Evolutionary conservation across 257 asterid species (phyloP), one percentile per base, ranked within the genome.

Genomic region (Gentiana straminea): DNA sequence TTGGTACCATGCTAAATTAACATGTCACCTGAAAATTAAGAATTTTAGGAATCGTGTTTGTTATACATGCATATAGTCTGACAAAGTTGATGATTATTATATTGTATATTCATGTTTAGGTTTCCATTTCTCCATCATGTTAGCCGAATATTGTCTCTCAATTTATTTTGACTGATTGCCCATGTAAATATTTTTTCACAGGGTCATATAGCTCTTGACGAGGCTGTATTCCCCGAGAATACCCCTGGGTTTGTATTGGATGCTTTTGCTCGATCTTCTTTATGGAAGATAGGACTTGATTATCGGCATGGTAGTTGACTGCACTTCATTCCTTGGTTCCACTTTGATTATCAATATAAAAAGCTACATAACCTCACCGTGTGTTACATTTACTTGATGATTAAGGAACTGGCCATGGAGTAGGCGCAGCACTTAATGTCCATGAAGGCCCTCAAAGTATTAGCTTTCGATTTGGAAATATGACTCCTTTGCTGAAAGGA

Each of bases 381-480:
- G 51, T 49, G 50, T 44, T 38, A 38, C 43, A 36, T 57, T 33
- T 58, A 37, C 59, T 43, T 64, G 51, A 60, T 35, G 54, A 48
- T 73, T 68, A 49, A 92, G 98, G 98, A 54, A 92, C 98, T 41
- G 98, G 98, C 62, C 98, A 92, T 61, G 97, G 98, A 55, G 98
- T 92, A 49, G 98, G 98, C 68, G 98, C 97, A 72, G 98, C 98
- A 24, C 75, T 88, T 56, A 92, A 92, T 77, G 97, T 92, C 62
- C 97, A 92, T 35, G 98, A 92, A 80, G 98, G 98, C 65, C 98
- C 98, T 69, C 98, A 92, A 65, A 85, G 98, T 68, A 92, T 92
- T 73, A 92, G 95, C 79, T 92, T 81, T 69, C 84, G 98, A 58
- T 92, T 81, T 74, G 95, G 97, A 66, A 92, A 92, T 73, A 79